phyloP scores from a whole-genome alignment of 306 rosid species.

The Pterocarpus macrocarpus region DNA sequence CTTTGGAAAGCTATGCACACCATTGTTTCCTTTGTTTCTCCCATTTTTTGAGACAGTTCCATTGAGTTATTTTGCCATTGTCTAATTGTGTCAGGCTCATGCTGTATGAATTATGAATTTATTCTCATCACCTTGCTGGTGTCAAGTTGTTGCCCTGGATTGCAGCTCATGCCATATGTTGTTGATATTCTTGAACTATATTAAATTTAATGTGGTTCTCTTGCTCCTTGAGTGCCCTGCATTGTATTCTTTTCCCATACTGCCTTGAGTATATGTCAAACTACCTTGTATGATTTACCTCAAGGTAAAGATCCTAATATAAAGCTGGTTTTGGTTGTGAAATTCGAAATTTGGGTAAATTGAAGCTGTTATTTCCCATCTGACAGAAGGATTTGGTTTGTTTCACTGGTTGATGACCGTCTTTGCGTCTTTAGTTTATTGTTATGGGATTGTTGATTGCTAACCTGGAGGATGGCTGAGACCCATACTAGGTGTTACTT shows the following conservation, averaged over 20 bases:
- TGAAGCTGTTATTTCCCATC: slow-evolving; percentile 12
- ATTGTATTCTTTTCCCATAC: not conserved
- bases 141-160: slow-evolving; percentile 5
- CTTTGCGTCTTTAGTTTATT: slow-evolving; percentile 10
- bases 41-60: not conserved
- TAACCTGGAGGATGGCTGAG: slow-evolving; percentile 1
- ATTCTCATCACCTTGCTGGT: not conserved
- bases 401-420: slow-evolving; percentile 26
- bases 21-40: too few species aligned
- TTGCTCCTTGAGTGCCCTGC: not conserved
- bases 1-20: not conserved
- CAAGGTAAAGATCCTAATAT: not conserved
- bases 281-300: slow-evolving; percentile 31
- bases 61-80: not conserved
- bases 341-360: not conserved
- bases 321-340: not conserved
- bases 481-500: not conserved
- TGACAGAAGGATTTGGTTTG: slow-evolving; percentile 17
- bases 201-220: not conserved
- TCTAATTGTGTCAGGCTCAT: not conserved
- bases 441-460: slow-evolving; percentile 30
- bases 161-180: not conserved
- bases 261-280: not conserved
- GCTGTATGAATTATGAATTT: slow-evolving; percentile 18
- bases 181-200: not conserved